Evolutionary conservation across 345 rosid genomes (phyloP).

Genomic region (Citrus medica): DNA sequence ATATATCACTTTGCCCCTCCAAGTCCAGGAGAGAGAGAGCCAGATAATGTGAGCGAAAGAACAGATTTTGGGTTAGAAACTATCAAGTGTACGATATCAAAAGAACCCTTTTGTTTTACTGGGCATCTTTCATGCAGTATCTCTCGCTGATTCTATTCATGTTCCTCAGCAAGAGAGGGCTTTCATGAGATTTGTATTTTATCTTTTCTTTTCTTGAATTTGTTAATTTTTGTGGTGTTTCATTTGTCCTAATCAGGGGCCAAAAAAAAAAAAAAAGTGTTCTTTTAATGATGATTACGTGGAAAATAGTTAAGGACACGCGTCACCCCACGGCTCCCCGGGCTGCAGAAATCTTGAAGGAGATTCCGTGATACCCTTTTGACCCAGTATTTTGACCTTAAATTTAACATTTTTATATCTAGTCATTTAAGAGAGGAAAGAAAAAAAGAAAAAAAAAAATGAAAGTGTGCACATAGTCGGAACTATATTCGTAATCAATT

Average conservation of each 20-base stretch:
- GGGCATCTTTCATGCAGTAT: constrained; percentile 38
- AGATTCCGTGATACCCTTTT: constrained; percentile 1
- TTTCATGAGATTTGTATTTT: not conserved
- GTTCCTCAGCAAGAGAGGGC: not conserved
- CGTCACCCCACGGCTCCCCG: not conserved
- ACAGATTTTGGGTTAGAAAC: constrained; percentile 1
- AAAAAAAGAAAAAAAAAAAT: too few relatives aligned
- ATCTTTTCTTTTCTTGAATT: not conserved
- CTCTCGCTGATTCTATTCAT: constrained; percentile 14
- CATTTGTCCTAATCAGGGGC: not conserved
- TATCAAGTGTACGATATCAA: constrained; percentile 13
- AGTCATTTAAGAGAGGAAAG: too few relatives aligned
- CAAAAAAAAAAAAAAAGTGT: not conserved
- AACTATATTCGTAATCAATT: too few relatives aligned
- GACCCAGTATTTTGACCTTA: constrained; percentile 14
- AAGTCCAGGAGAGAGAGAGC: not conserved
- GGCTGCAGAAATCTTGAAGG: not conserved
- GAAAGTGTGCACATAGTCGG: too few relatives aligned
- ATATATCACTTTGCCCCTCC: too few relatives aligned
- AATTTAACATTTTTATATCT: too few relatives aligned
- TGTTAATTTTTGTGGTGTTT: not conserved
- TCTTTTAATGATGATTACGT: not conserved
- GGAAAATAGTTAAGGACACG: not conserved
- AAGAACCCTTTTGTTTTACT: constrained; percentile 10
- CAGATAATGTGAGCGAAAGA: constrained; percentile 3